Evolutionary conservation across 768 basidiomycete species (phyloP), one percentile per base, ranked within the genome.

Genomic region (Psilocybe cubensis): DNA sequence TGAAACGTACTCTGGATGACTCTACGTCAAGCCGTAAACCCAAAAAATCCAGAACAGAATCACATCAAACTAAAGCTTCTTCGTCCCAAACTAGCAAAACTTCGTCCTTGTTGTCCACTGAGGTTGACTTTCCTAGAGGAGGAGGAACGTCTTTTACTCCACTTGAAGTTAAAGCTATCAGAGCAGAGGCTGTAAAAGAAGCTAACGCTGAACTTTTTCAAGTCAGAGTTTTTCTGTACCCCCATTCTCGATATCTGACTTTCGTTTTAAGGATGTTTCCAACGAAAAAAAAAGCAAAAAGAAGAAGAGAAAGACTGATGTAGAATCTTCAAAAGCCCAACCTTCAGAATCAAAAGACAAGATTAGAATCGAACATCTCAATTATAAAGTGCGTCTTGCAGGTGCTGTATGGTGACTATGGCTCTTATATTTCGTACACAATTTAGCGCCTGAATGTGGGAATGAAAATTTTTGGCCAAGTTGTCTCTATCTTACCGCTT

Each of bases 81-180:
- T n/a, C 23, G 40, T 52, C 54, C 17, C 45, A 65, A 24, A 59
- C 44, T 2, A 42, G 48, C 55, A 70, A 74, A 18, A 48, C 46
- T 28, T 56, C 74, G 9, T 60, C 70, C 3, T 68, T 61, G 65
- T 79, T 55, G 31, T 59, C 79, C 9, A 86, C 94, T 35, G 94
- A 96, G 66, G 82, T 93, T 48, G 94, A 96, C 72, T 99, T 98
- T 73, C 96, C 96, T 56, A 87, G 96, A 63, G 97, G 96, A 24
- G 96, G 96, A 24, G 96, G 96, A 51, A 91, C 94, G 1, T 82
- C 78, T 28, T 82, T 96, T 63, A 97, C 96, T 18, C 89, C 94
- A 28, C 75, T 93, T 6, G 96, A 99, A 71, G 88, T 94, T 52
- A 95, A 96, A 72, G 76, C 87, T 52, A 84, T 93, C 31, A 84